Evolutionary conservation across 2,329 filamentous ascomycete genomes (phyloP).

Genomic region (Diaporthe vexans): DNA sequence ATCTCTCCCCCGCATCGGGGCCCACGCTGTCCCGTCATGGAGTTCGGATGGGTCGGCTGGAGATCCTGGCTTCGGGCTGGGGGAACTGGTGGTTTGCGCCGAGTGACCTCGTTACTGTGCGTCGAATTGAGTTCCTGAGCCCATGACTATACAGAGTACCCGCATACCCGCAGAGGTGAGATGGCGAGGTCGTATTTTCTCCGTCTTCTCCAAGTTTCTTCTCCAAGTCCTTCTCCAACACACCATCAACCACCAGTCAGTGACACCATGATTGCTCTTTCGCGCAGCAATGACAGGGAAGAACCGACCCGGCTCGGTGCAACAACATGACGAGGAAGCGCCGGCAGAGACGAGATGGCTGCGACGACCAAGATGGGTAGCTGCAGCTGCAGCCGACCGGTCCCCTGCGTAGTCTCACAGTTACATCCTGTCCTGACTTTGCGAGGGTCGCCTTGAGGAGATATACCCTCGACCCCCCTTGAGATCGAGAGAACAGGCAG

Average conservation of each 20-base stretch:
- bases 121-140: neutral
- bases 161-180: neutral
- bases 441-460: neutral
- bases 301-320: constrained; percentile 10
- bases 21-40: constrained; percentile 3
- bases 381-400: neutral
- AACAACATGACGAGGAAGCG: constrained; percentile 26
- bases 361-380: neutral
- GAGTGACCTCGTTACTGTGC: constrained; percentile 1
- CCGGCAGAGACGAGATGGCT: constrained; percentile 9
- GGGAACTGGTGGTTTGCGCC: constrained; percentile 7
- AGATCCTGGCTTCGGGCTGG: neutral
- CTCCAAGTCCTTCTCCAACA: constrained; percentile 16
- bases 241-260: neutral
- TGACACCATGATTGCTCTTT: constrained; percentile 1
- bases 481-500: neutral
- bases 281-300: constrained; percentile 1
- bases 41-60: constrained; percentile 3
- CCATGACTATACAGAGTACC: neutral
- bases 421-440: neutral
- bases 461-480: neutral
- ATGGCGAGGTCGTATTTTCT: constrained; percentile 14
- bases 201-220: neutral
- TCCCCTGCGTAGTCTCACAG: neutral
- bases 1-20: constrained; percentile 5